These are phyloP conservation scores for Colletotrichum sp. DNA, from an alignment of 2,329 filamentous ascomycete species.

Conservation along the genomic window DNA sequence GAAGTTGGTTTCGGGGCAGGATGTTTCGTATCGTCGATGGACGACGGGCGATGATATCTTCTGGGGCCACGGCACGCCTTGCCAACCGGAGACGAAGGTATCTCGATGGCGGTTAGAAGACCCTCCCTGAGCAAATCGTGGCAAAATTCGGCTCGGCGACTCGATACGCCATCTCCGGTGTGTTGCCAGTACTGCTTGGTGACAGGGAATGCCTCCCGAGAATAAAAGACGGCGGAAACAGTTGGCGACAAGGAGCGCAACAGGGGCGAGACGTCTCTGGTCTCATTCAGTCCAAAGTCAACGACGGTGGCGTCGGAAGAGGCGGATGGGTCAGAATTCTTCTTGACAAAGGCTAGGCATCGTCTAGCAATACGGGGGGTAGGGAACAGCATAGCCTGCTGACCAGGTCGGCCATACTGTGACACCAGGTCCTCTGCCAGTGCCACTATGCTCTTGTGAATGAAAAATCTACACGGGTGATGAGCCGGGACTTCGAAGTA, in stretches of 20 bases:
- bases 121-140: conserved; percentile 75
- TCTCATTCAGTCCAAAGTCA: conserved; percentile 67
- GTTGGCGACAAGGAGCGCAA: conserved; percentile 62
- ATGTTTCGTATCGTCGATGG: conserved; percentile 38
- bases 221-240: conserved; percentile 75
- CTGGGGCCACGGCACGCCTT: conserved; percentile 72
- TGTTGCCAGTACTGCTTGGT: conserved; percentile 99
- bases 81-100: conserved; percentile 28
- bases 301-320: conserved; percentile 57
- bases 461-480: conserved; percentile 79
- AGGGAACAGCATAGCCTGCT: conserved; percentile 84
- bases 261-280: conserved; percentile 54
- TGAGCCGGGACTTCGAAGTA: neutral
- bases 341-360: conserved; percentile 75
- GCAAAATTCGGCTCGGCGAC: conserved; percentile 89
- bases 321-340: conserved; percentile 59
- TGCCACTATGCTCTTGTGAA: conserved; percentile 81
- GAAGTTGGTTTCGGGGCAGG: conserved; percentile 24
- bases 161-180: conserved; percentile 90
- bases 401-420: conserved; percentile 64
- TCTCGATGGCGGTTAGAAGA: conserved; percentile 48
- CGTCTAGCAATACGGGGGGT: conserved; percentile 71
- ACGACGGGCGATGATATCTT: conserved; percentile 72
- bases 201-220: conserved; percentile 67
- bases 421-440: conserved; percentile 73